Conservation (phyloP, 2,329 filamentous ascomycete genomes). For the Cytospora chrysosperma region DNA sequence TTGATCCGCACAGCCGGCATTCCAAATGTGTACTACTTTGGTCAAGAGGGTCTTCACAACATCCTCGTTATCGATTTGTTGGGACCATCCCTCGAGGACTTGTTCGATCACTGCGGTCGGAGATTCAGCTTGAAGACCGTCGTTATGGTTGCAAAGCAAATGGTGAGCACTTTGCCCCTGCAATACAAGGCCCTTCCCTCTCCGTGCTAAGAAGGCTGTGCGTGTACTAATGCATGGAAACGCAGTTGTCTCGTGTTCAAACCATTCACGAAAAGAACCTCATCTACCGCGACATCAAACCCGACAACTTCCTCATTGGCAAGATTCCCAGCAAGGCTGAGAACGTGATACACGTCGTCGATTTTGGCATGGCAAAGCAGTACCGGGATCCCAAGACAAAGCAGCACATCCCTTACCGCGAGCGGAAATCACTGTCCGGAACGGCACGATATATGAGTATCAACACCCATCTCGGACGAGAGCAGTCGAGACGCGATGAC, state of each 20-base stretch:
- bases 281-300: constrained; percentile 99
- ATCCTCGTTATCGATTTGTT: constrained; percentile 97
- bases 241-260: constrained; percentile 81
- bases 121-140: constrained; percentile 97
- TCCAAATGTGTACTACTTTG: constrained; percentile 99
- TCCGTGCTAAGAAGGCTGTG: not conserved
- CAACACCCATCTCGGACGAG: constrained; percentile 95
- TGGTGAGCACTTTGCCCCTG: constrained; percentile 56
- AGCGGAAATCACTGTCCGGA: constrained; percentile 93
- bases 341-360: constrained; percentile 97
- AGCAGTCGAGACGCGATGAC: constrained; percentile 94
- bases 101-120: constrained; percentile 96
- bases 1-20: constrained; percentile 73
- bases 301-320: constrained; percentile 98
- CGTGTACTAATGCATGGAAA: not conserved
- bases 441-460: constrained; percentile 99
- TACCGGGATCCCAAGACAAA: constrained; percentile 99
- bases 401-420: constrained; percentile 96
- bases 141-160: constrained; percentile 98
- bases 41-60: constrained; percentile 97
- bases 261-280: constrained; percentile 98
- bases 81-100: constrained; percentile 89
- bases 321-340: constrained; percentile 89
- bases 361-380: constrained; percentile 99
- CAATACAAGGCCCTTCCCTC: not conserved